Evolutionary conservation across 306 rosid genomes (phyloP).

Genomic region (Cucurbita argyrosperma): DNA sequence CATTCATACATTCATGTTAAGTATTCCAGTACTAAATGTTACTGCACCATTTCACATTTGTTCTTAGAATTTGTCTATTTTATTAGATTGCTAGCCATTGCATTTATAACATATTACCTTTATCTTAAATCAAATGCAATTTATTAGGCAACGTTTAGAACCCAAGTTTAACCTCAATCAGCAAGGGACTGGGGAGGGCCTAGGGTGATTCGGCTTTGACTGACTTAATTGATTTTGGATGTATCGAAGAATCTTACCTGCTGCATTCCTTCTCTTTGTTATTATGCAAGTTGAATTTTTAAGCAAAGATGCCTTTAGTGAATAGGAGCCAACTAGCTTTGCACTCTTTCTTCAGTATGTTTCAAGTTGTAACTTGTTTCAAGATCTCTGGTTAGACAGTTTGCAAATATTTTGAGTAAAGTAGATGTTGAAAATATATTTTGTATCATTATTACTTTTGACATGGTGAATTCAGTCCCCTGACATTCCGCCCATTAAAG

Average conservation of each 20-base stretch:
- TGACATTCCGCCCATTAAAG: neutral
- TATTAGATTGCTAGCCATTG: neutral
- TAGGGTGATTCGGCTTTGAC: neutral
- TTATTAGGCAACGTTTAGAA: neutral
- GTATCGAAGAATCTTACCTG: neutral
- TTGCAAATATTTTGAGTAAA: neutral
- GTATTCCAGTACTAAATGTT: neutral
- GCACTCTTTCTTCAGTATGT: neutral
- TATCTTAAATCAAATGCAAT: neutral
- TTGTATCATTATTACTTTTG: neutral
- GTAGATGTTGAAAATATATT: neutral
- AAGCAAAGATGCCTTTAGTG: neutral
- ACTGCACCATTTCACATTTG: neutral
- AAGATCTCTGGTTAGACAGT: neutral
- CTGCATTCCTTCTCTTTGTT: neutral
- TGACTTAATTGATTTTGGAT: neutral
- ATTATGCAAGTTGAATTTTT: neutral
- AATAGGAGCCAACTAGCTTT: neutral
- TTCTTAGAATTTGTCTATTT: neutral
- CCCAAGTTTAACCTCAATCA: neutral
- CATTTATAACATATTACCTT: neutral
- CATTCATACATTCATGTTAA: neutral
- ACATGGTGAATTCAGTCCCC: neutral
- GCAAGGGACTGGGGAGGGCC: neutral
- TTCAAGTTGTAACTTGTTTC: neutral